Conservation (phyloP, 768 basidiomycete species). For the Pleurotus platypus region DNA sequence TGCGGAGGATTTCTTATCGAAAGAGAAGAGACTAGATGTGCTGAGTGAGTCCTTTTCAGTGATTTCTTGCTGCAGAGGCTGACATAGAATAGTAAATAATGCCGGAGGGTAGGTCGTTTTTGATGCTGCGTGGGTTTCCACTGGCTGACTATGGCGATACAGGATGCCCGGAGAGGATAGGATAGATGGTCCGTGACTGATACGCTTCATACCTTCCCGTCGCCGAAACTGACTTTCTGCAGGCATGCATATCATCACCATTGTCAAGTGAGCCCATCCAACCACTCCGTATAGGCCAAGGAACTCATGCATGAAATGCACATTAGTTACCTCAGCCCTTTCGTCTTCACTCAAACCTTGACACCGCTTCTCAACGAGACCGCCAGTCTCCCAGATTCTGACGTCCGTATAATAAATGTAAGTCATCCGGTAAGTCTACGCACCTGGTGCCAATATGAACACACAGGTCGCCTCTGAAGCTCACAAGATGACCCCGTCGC, state of each 20-base stretch:
- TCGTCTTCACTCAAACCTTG: constrained; percentile 50
- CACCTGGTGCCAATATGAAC: background rate
- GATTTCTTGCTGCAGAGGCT: background rate
- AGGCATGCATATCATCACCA: constrained; percentile 36
- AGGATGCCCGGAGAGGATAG: constrained; percentile 10
- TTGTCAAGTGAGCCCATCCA: constrained; percentile 38
- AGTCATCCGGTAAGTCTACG: constrained; percentile 14
- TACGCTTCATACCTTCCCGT: constrained; percentile 7
- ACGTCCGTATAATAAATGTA: constrained; percentile 62
- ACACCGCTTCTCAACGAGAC: constrained; percentile 51
- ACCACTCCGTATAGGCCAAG: background rate
- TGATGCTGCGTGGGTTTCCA: background rate
- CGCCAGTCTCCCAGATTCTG: constrained; percentile 40
- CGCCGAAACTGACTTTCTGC: background rate
- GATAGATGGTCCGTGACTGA: constrained; percentile 12
- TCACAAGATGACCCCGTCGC: constrained; percentile 15
- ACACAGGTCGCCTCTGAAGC: constrained; percentile 32
- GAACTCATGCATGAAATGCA: background rate
- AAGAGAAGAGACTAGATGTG: constrained; percentile 52
- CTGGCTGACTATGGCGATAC: background rate
- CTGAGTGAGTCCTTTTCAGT: constrained; percentile 33
- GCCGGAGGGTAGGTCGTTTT: constrained; percentile 39
- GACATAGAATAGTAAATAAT: constrained; percentile 44
- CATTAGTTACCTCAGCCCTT: constrained; percentile 48
- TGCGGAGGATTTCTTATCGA: constrained; percentile 45